A percentile compares a stretch with the other conserved stretches of the same genome.
Evolutionary conservation across 2,329 filamentous ascomycete species (phyloP).

Genomic region (Aspergillus persii): DNA sequence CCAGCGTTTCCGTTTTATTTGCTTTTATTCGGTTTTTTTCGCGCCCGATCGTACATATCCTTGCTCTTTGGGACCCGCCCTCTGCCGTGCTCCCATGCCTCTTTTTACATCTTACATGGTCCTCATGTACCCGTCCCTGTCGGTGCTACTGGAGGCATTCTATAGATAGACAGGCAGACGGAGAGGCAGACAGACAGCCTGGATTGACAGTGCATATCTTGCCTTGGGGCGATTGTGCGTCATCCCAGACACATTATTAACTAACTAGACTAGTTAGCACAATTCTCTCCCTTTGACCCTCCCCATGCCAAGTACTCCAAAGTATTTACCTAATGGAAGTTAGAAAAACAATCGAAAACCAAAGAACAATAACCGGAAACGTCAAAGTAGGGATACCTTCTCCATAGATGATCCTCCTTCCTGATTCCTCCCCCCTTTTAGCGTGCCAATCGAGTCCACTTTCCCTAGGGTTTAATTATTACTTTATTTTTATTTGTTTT

Average conservation of each 20-base stretch:
- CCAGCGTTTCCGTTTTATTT: background rate
- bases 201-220: too few species aligned
- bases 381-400: too few species aligned
- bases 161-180: background rate
- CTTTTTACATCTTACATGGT: background rate
- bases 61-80: background rate
- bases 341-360: background rate
- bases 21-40: background rate
- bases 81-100: background rate
- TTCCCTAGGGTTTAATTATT: background rate
- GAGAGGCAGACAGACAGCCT: background rate
- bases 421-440: background rate
- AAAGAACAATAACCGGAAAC: too few species aligned
- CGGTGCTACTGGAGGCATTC: background rate
- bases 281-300: background rate
- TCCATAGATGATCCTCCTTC: background rate
- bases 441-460: background rate
- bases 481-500: background rate
- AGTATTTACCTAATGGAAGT: too few species aligned
- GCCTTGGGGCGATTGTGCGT: too few species aligned
- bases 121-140: background rate
- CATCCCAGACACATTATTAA: background rate
- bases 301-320: too few species aligned
- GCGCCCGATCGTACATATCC: too few species aligned
- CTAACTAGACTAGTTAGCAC: too few species aligned